phyloP scores from a whole-genome alignment of 1,139 yeast genomes.

The Geotrichum histeridarum region DNA sequence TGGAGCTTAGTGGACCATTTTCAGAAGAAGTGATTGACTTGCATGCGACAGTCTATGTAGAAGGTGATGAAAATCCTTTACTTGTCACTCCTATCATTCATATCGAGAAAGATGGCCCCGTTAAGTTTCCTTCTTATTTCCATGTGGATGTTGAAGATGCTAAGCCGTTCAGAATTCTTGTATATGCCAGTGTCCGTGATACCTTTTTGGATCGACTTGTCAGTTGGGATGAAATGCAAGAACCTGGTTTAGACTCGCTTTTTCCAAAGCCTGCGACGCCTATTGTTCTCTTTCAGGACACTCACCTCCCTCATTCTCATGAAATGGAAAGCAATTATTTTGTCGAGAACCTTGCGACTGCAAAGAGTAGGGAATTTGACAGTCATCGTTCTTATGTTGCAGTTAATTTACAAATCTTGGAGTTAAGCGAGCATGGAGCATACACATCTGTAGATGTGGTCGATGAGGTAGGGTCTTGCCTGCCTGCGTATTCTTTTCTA shows the following conservation, averaged over 20 bases:
- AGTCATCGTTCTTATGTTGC: conserved; percentile 4
- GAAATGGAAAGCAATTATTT: background rate
- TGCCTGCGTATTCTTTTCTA: conserved; percentile 21
- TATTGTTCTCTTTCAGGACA: background rate
- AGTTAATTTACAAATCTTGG: conserved; percentile 24
- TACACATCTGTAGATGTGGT: conserved; percentile 27
- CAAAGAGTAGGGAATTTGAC: background rate
- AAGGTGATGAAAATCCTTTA: background rate
- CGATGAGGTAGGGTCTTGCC: conserved; percentile 18
- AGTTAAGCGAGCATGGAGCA: conserved; percentile 28
- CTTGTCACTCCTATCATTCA: conserved; percentile 6
- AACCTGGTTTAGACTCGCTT: conserved; percentile 19
- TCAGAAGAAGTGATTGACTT: conserved; percentile 20
- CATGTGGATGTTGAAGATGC: conserved; percentile 4
- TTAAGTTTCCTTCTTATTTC: conserved; percentile 11
- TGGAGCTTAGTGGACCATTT: background rate
- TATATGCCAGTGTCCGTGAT: conserved; percentile 24
- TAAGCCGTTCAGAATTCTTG: conserved; percentile 14
- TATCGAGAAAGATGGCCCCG: background rate
- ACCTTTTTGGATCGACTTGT: conserved; percentile 28
- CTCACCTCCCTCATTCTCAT: background rate
- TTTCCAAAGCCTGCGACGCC: background rate
- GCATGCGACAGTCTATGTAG: conserved; percentile 8
- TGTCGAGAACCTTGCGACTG: background rate
- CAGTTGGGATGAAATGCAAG: conserved; percentile 37